Evolutionary conservation across 2,329 filamentous ascomycete species (phyloP).

Genomic region (Aspergillus sp.): DNA sequence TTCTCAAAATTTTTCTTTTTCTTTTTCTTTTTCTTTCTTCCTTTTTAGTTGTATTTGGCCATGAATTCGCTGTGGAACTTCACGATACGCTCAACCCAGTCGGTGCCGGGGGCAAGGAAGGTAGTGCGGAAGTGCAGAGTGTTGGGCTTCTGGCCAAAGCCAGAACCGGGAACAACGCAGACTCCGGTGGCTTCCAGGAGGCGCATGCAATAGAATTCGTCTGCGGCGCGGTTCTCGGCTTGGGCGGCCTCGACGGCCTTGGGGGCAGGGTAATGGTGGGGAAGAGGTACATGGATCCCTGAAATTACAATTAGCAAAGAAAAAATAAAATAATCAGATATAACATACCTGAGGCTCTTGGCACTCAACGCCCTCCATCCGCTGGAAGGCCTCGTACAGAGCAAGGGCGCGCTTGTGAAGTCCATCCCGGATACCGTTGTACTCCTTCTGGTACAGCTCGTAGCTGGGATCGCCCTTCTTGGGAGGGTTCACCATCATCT

Average conservation of each 20-base stretch:
- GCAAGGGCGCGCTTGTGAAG: constrained; percentile 76
- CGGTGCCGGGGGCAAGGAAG: constrained; percentile 91
- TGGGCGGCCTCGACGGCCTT: constrained; percentile 74
- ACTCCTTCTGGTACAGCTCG: constrained; percentile 79
- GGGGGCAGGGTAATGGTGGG: constrained; percentile 77
- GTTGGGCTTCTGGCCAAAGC: constrained; percentile 89
- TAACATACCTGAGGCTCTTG: constrained; percentile 64
- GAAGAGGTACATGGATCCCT: constrained; percentile 99
- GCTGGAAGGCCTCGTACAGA: constrained; percentile 80
- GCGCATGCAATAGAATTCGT: constrained; percentile 91
- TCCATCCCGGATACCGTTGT: constrained; percentile 73
- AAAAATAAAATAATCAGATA: neutral
- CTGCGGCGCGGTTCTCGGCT: constrained; percentile 67
- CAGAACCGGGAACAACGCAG: constrained; percentile 86
- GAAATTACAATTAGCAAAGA: constrained; percentile 2
- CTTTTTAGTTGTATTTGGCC: constrained; percentile 59
- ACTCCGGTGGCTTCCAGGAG: constrained; percentile 92
- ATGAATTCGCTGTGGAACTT: constrained; percentile 92
- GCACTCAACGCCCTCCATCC: constrained; percentile 96
- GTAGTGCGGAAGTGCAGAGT: constrained; percentile 94
- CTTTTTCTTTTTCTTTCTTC: neutral
- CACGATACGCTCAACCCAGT: constrained; percentile 82
- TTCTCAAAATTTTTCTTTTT: neutral
- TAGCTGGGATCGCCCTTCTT: constrained; percentile 76
- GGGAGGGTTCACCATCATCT: constrained; percentile 97